Conservation (phyloP, 768 basidiomycete genomes). For the Trametes maxima region DNA sequence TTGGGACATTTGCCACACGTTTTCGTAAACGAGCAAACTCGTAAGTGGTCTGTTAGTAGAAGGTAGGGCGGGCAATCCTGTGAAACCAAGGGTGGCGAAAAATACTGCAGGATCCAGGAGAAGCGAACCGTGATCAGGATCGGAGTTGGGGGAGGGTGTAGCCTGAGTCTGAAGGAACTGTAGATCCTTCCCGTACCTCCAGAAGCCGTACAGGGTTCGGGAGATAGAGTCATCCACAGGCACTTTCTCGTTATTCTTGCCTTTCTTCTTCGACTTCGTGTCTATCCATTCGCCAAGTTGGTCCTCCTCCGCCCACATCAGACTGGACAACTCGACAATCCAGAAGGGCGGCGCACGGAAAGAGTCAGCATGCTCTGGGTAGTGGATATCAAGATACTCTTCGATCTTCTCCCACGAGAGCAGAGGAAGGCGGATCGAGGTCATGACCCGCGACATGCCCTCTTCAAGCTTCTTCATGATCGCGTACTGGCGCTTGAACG, state of each 20-base stretch:
- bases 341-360: slow-evolving; percentile 50
- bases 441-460: slow-evolving; percentile 51
- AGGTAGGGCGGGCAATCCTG: slow-evolving; percentile 43
- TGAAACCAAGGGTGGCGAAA: slow-evolving; percentile 42
- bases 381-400: slow-evolving; percentile 44
- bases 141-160: background rate
- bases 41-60: slow-evolving; percentile 38
- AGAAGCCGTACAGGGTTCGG: slow-evolving; percentile 49
- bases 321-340: slow-evolving; percentile 35
- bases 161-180: slow-evolving; percentile 41
- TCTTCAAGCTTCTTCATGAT: slow-evolving; percentile 41
- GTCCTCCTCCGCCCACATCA: slow-evolving; percentile 13
- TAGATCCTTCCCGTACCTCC: slow-evolving; percentile 51
- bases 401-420: slow-evolving; percentile 42
- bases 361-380: slow-evolving; percentile 51
- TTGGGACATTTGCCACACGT: slow-evolving; percentile 58
- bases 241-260: slow-evolving; percentile 26
- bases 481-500: slow-evolving; percentile 39
- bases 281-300: slow-evolving; percentile 19
- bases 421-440: slow-evolving; percentile 37
- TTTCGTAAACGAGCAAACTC: slow-evolving; percentile 38
- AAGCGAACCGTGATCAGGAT: background rate
- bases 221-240: background rate
- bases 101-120: slow-evolving; percentile 12
- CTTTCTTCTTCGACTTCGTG: slow-evolving; percentile 15